These are phyloP conservation scores for Kregervanrija delftensis DNA, from an alignment of 805 yeast species.

Conservation along the genomic window DNA sequence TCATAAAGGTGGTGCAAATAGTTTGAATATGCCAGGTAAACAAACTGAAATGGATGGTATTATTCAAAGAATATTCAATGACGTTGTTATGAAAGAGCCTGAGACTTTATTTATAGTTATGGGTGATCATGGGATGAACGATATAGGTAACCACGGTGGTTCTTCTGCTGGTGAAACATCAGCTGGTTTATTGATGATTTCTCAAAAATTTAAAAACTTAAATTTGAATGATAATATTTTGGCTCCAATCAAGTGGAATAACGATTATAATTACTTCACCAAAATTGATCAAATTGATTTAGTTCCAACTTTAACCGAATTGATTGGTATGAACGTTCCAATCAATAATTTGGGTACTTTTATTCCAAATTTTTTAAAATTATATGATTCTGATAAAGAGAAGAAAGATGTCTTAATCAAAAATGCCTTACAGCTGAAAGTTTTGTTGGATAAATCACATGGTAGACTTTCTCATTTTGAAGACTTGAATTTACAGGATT, in stretches of 20 bases:
- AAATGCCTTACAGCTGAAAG: slow-evolving; percentile 51
- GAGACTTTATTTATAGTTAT: slow-evolving; percentile 62
- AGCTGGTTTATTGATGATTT: slow-evolving; percentile 67
- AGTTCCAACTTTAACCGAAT: slow-evolving; percentile 60
- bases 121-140: slow-evolving; percentile 98
- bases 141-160: slow-evolving; percentile 95
- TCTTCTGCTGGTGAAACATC: slow-evolving; percentile 89
- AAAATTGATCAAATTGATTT: slow-evolving; percentile 61
- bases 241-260: slow-evolving; percentile 34
- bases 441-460: slow-evolving; percentile 37
- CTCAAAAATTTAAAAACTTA: slow-evolving; percentile 45
- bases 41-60: slow-evolving; percentile 82
- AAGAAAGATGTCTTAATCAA: slow-evolving; percentile 36
- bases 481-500: slow-evolving; percentile 9
- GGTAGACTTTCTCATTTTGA: slow-evolving; percentile 15
- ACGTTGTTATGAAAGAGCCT: slow-evolving; percentile 22
- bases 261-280: slow-evolving; percentile 46
- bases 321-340: slow-evolving; percentile 63
- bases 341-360: slow-evolving; percentile 69
- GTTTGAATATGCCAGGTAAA: slow-evolving; percentile 73
- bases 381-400: slow-evolving; percentile 37
- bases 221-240: slow-evolving; percentile 13
- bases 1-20: slow-evolving; percentile 89
- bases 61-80: slow-evolving; percentile 42
- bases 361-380: slow-evolving; percentile 46